Evolutionary conservation across 441 rosid genomes (phyloP), one percentile per base, ranked within the genome.

Genomic region (Capsella rubella): DNA sequence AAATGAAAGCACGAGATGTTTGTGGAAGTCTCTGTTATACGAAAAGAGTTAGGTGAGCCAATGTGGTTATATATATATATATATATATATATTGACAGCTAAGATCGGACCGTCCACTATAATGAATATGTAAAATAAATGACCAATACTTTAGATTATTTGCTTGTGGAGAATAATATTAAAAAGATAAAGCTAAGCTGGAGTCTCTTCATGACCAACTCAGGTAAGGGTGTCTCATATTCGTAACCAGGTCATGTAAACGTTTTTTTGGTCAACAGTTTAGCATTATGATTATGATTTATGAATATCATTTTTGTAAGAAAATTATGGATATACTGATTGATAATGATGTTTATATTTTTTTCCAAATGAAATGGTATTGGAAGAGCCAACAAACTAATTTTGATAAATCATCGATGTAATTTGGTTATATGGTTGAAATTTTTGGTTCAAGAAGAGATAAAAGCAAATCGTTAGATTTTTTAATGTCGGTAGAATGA

Each of bases 31-130:
- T 12, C 28, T 64, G 21, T 47, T 28, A 5, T 14, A 49, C 6
- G 25, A 39, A 49, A 37, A 52, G 40, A 50, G 63, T 50, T 66
- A 50, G 73, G 78, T 74, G 61, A 65, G 13, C 66, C 66, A 8
- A 47, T 28, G 35, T 9, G 56, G 6, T 34, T 1, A 0, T 14
- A 5, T 45, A 27, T 35, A n/a, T 63, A 31, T 31, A 4, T 1
- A 0, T 14, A 5, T 45, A 27, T 35, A n/a, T 63, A 31, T 31
- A 4, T 34, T 67, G 67, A 74, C 67, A 67, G 55, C 54, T 66
- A 59, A 16, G 40, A 66, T 66, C 53, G 65, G 65, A 28, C 65
- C 71, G 42, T 64, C 72, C 72, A 57, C 37, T 65, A 65, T 25
- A 40, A 63, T 9, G 29, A 50, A 29, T 60, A 13, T 31, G 35